phyloP scores from a whole-genome alignment of 495 filamentous ascomycete genomes.

The Thermothielavioides terrestris region DNA sequence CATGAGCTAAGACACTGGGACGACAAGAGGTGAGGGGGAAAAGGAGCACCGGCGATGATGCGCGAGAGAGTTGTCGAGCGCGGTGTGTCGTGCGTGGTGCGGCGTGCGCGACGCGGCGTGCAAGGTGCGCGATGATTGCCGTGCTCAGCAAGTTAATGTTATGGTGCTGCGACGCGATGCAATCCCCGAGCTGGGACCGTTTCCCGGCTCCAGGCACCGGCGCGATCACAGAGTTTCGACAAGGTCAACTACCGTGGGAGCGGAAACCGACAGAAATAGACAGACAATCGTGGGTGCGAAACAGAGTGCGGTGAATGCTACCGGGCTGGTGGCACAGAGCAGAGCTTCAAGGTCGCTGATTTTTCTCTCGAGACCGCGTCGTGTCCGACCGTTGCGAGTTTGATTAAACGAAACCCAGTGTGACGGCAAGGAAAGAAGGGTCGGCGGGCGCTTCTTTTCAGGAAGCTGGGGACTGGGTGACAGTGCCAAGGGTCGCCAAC shows the following conservation, averaged over 20 bases:
- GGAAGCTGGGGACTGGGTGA: slow-evolving; percentile 11
- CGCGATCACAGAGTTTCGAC: slow-evolving; percentile 13
- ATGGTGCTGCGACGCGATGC: slow-evolving; percentile 19
- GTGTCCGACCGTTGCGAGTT: slow-evolving; percentile 6
- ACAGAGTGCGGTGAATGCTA: neutral
- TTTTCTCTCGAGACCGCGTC: slow-evolving; percentile 7
- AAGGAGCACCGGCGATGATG: neutral
- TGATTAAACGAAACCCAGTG: slow-evolving; percentile 17
- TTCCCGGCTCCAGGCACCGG: slow-evolving; percentile 1
- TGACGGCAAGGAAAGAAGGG: slow-evolving; percentile 15
- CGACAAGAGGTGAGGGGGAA: neutral
- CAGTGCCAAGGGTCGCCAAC: slow-evolving; percentile 15
- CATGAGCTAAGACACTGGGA: slow-evolving; percentile 1
- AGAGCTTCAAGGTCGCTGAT: neutral
- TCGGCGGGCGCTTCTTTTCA: slow-evolving; percentile 14
- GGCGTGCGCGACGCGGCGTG: no score
- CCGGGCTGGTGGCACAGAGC: neutral
- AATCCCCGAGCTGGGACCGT: neutral
- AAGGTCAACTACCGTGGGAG: neutral
- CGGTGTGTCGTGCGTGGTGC: no score
- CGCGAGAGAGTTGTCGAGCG: neutral
- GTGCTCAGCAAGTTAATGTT: no score
- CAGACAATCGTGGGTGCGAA: no score
- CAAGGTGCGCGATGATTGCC: slow-evolving; percentile 9
- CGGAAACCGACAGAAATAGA: no score